A percentile compares a stretch with the other conserved stretches of the same genome.
phyloP scores from a whole-genome alignment of 106 monocot genomes.

The Hemerocallis citrina region DNA sequence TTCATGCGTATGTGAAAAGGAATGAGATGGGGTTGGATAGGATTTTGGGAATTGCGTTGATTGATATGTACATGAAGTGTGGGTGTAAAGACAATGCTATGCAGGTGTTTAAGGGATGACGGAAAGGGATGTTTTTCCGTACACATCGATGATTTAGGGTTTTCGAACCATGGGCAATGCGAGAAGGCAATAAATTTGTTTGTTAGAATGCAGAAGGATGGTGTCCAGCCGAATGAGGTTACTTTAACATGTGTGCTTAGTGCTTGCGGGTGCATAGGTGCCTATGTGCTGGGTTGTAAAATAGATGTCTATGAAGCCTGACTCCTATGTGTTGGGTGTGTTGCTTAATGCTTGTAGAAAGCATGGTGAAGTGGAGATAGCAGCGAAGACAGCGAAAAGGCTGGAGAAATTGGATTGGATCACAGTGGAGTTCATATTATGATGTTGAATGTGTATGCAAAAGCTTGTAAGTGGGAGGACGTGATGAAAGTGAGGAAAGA shows the following conservation, averaged over 20 bases:
- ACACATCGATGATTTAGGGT: constrained; percentile 62
- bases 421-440: constrained; percentile 57
- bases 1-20: constrained; percentile 20
- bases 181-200: constrained; percentile 48
- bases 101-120: constrained; percentile 42
- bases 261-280: constrained; percentile 48
- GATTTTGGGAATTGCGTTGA: constrained; percentile 32
- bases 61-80: constrained; percentile 59
- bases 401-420: constrained; percentile 39
- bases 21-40: constrained; percentile 25
- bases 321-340: constrained; percentile 66
- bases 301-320: constrained; percentile 60
- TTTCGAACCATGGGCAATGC: constrained; percentile 50
- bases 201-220: constrained; percentile 36
- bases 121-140: constrained; percentile 64
- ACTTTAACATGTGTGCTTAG: constrained; percentile 66
- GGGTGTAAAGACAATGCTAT: constrained; percentile 27
- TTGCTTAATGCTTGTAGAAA: constrained; percentile 59
- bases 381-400: constrained; percentile 24
- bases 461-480: constrained; percentile 37
- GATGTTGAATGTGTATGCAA: constrained; percentile 69
- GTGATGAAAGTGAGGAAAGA: constrained; percentile 53
- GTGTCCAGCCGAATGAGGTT: constrained; percentile 52
- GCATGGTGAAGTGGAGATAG: constrained; percentile 35
- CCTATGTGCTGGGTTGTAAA: constrained; percentile 38